Conservation (phyloP, 768 basidiomycete species). For the Pleurotus citrinopileatus region DNA sequence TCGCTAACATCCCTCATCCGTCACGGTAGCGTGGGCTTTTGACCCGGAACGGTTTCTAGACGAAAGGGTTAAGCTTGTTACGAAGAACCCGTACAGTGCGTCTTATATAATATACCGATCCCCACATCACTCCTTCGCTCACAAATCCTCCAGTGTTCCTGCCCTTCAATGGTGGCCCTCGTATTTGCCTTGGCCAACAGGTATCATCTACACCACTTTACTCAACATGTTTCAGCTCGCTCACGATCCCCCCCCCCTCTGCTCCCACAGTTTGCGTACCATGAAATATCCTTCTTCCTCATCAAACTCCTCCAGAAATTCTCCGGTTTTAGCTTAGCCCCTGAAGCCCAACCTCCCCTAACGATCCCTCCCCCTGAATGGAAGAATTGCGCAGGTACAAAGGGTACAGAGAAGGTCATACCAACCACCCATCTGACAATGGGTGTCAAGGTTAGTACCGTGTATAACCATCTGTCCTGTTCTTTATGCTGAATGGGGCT, state of each 20-base stretch:
- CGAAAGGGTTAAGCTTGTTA: background rate
- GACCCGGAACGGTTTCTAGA: background rate
- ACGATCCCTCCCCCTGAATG: conserved; percentile 45
- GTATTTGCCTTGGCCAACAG: conserved; percentile 62
- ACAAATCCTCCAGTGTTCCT: conserved; percentile 20
- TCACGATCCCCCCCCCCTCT: background rate
- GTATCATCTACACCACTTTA: conserved; percentile 22
- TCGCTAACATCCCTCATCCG: background rate
- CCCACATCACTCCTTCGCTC: background rate
- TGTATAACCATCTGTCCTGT: conserved; percentile 3
- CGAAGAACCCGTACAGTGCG: background rate
- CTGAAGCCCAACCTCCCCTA: conserved; percentile 42
- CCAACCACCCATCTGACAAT: conserved; percentile 56
- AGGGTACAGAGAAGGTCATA: conserved; percentile 46
- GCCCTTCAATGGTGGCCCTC: conserved; percentile 53
- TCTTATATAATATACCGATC: background rate
- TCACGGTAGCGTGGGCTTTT: background rate
- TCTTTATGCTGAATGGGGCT: background rate
- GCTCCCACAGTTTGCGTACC: conserved; percentile 21
- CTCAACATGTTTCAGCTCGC: background rate
- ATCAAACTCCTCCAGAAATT: conserved; percentile 64
- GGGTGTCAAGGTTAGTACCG: conserved; percentile 45
- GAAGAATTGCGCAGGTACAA: conserved; percentile 41
- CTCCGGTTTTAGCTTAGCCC: conserved; percentile 42
- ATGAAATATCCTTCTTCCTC: conserved; percentile 55